Percentiles rank a stretch among this genome's conserved stretches.
These are phyloP conservation scores for Ambispora gerdemannii DNA, from an alignment of 192 early-diverging fungal genomes.

Conservation along the genomic window DNA sequence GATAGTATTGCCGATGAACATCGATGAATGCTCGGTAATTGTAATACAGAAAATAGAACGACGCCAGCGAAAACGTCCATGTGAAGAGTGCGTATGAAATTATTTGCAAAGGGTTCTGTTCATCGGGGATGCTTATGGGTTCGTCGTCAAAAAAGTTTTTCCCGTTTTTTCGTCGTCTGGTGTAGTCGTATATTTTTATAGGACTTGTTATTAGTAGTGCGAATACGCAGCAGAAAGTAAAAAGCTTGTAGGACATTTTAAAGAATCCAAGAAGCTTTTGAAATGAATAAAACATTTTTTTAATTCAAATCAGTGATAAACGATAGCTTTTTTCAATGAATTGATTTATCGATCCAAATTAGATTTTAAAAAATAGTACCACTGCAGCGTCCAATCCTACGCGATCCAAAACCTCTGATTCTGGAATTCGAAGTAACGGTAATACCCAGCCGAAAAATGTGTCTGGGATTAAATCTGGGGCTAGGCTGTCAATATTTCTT, in stretches of 20 bases:
- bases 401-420: slow-evolving; percentile 46
- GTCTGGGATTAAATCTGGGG: slow-evolving; percentile 39
- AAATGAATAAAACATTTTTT: not conserved
- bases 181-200: slow-evolving; percentile 34
- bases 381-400: slow-evolving; percentile 59
- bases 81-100: slow-evolving; percentile 42
- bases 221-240: slow-evolving; percentile 46
- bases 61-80: slow-evolving; percentile 50
- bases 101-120: not conserved
- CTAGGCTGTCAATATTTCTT: slow-evolving; percentile 37
- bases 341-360: not conserved
- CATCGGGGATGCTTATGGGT: not conserved
- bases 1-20: slow-evolving; percentile 44
- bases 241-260: slow-evolving; percentile 47
- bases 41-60: slow-evolving; percentile 48
- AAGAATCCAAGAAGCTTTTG: slow-evolving; percentile 55
- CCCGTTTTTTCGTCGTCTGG: not conserved
- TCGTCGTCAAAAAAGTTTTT: not conserved
- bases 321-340: not conserved
- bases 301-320: not conserved
- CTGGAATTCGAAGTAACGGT: slow-evolving; percentile 42
- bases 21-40: slow-evolving; percentile 52
- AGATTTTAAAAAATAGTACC: slow-evolving; percentile 33
- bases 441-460: slow-evolving; percentile 54
- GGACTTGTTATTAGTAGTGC: slow-evolving; percentile 47